Evolutionary conservation across 139 green algal genomes (phyloP), one percentile per base, ranked within the genome.

Genomic region (Micractinium conductrix): DNA sequence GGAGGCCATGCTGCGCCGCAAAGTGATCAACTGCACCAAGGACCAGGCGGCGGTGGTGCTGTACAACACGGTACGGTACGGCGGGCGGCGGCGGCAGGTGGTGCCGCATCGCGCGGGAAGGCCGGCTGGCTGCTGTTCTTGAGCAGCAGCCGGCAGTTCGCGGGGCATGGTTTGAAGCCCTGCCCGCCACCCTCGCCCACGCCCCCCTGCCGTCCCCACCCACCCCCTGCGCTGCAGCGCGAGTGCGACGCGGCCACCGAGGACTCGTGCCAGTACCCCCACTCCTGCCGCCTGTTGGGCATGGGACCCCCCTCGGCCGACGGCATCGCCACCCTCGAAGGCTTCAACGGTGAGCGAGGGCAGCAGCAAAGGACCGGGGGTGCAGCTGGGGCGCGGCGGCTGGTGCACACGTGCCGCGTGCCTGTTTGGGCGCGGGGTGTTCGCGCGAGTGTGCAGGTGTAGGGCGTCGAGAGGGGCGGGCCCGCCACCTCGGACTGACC

Each of bases 41-140:
- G 87, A 91, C 53, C 43, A 84, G 17, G 30, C 84, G 43, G 81
- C 74, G 24, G 81, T 91, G 9, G 43, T 89, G 26, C 79, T 91
- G 14, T 91, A 89, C 81, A 79, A 74, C 42, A 87, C 87, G 87
- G 87, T 91, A 63, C n/a, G n/a, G n/a, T n/a, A n/a, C n/a, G n/a
- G n/a, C n/a, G n/a, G n/a, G n/a, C n/a, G n/a, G n/a, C n/a, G n/a
- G n/a, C n/a, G n/a, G n/a, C n/a, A n/a, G n/a, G n/a, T n/a, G n/a
- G n/a, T n/a, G n/a, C n/a, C n/a, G n/a, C n/a, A n/a, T n/a, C n/a
- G n/a, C n/a, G n/a, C n/a, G n/a, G n/a, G n/a, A n/a, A n/a, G n/a
- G n/a, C n/a, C n/a, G n/a, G n/a, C n/a, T n/a, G n/a, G n/a, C n/a
- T n/a, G n/a, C n/a, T n/a, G n/a, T n/a, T n/a, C n/a, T n/a, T n/a